Evolutionary conservation across 768 basidiomycete species (phyloP), one percentile per base, ranked within the genome.

Genomic region (Russula olivacea): DNA sequence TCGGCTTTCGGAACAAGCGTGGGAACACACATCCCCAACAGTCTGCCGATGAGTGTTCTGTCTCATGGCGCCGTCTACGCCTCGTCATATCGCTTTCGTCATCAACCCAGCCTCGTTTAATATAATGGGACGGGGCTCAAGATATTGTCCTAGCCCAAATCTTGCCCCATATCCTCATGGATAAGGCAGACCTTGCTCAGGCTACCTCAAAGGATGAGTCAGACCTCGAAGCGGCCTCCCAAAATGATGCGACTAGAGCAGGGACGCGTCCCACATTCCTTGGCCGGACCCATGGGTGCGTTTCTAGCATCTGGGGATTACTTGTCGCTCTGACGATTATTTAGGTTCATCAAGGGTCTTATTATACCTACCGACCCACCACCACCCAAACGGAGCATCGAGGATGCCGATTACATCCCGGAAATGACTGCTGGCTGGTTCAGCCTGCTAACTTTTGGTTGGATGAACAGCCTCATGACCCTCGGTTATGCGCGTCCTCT

Each of bases 401-500:
- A 87, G 53, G 84, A 87, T 59, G 81, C 87, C 3, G 71, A 73
- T 2, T 66, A 83, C 14, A 83, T 85, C 3, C 91, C 91, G 0
- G 90, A 93, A 67, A 79, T 76, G 3, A 79, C 78, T 2, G 90
- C 91, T 0, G 77, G 79, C 45, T 80, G 83, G 71, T 79, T 84
- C 64, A 80, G 76, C 66, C 70, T 81, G 7, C 65, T 91, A 4
- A 86, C 83, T 34, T 95, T 93, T 68, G 73, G 74, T 49, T 94
- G 92, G 92, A 79, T 94, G 21, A 85, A 84, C 2, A 81, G 83
- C 3, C 73, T 94, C 25, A 79, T 95, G 65, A 72, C 76, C 10
- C 76, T 93, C 14, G 93, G 93, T 8, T 93, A 92, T 69, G 80
- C 83, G 9, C 82, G 93, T 8, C 89, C 93, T 1, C 79, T 96